A percentile compares a stretch with the other conserved stretches of the same genome.
Evolutionary conservation across 345 rosid genomes (phyloP).

Genomic region (Pugionium dolabratum): DNA sequence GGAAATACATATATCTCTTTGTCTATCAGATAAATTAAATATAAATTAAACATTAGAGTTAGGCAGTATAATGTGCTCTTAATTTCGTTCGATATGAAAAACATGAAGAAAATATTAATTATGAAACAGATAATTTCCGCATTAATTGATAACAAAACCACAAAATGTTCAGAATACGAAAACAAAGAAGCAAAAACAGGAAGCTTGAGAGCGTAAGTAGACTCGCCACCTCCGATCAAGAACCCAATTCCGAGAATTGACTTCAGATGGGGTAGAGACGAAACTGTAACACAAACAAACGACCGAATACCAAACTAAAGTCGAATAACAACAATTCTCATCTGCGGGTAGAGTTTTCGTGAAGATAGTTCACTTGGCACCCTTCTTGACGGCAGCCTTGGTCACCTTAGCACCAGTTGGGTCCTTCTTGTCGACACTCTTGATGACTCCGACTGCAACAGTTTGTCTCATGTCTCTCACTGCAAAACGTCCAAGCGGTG

Average conservation of each 20-base stretch:
- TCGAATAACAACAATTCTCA: not conserved
- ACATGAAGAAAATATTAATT: not conserved
- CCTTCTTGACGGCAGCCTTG: conserved; percentile 82
- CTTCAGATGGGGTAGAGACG: conserved; percentile 10
- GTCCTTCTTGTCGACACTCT: conserved; percentile 82
- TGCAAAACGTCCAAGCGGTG: conserved; percentile 81
- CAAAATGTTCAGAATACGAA: not conserved
- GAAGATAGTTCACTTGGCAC: conserved; percentile 53
- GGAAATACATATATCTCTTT: too few species aligned
- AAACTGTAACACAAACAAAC: not conserved
- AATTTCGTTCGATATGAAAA: too few species aligned
- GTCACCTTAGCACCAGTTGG: conserved; percentile 77
- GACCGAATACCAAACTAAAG: not conserved
- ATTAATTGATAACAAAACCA: not conserved
- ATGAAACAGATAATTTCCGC: too few species aligned
- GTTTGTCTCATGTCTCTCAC: conserved; percentile 93
- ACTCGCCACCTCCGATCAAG: conserved; percentile 39
- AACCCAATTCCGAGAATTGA: conserved; percentile 34
- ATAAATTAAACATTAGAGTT: too few species aligned
- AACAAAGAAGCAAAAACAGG: not conserved
- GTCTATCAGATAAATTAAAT: too few species aligned
- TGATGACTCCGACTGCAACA: conserved; percentile 83
- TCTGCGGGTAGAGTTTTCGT: not conserved
- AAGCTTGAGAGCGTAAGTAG: not conserved
- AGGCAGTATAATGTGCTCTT: too few species aligned